These are phyloP conservation scores for Ogataea paradorogensis DNA, from an alignment of 805 yeast species.

Conservation along the genomic window DNA sequence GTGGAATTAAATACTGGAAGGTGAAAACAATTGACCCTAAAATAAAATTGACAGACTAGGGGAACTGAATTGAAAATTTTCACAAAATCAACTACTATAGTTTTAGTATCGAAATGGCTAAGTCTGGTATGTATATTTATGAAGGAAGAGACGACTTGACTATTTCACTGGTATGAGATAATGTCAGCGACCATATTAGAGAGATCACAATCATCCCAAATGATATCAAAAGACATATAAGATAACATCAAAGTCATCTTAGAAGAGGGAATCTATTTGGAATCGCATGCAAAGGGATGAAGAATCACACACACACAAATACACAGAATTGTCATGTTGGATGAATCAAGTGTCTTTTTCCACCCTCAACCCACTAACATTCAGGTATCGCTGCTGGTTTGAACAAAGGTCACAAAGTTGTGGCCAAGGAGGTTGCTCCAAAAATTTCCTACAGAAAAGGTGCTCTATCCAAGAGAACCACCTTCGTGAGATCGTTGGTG, in stretches of 20 bases:
- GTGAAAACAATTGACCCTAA: constrained; percentile 1
- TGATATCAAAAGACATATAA: background rate
- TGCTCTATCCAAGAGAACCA: constrained; percentile 91
- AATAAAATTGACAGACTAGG: constrained; percentile 3
- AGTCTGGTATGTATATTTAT: constrained; percentile 53
- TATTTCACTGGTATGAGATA: background rate
- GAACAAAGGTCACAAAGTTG: constrained; percentile 99
- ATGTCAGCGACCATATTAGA: background rate
- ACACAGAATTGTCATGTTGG: background rate
- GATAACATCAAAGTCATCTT: background rate
- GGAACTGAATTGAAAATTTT: constrained; percentile 11
- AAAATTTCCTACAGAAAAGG: constrained; percentile 96
- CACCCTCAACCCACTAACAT: constrained; percentile 14
- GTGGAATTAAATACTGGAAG: background rate
- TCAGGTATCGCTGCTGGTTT: constrained; percentile 94
- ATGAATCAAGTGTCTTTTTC: background rate
- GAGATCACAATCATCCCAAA: background rate
- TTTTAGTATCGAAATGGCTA: constrained; percentile 47
- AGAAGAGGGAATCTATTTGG: background rate
- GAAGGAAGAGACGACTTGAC: background rate
- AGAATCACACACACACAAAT: too few species aligned
- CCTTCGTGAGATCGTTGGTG: constrained; percentile 91
- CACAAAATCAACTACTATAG: constrained; percentile 8
- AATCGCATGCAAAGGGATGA: too few species aligned
- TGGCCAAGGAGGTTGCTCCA: constrained; percentile 78